A percentile compares a stretch with the other conserved stretches of the same genome.
phyloP scores from a whole-genome alignment of 2,329 filamentous ascomycete genomes.

The Paraconiothyrium sp. region DNA sequence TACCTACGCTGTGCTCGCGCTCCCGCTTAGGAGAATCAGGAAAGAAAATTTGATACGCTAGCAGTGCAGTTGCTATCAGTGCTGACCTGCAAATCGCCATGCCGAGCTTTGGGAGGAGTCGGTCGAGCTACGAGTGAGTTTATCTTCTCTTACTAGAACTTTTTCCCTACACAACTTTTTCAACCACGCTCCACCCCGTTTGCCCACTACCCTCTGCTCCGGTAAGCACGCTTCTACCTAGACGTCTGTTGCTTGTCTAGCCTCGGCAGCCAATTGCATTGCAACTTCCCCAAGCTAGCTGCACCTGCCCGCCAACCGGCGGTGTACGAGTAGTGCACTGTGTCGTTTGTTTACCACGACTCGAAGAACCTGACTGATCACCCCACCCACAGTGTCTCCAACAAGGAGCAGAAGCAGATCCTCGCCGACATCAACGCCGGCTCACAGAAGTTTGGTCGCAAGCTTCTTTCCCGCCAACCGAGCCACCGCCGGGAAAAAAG shows the following conservation, averaged over 20 bases:
- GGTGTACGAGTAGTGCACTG: slow-evolving; percentile 3
- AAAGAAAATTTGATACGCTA: slow-evolving; percentile 36
- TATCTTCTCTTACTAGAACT: slow-evolving; percentile 24
- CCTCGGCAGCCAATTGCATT: slow-evolving; percentile 15
- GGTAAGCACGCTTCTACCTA: slow-evolving; percentile 15
- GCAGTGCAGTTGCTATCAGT: slow-evolving; percentile 27
- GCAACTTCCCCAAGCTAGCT: slow-evolving; percentile 5
- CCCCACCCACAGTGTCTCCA: slow-evolving; percentile 37
- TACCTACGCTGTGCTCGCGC: slow-evolving; percentile 22
- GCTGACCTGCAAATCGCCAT: slow-evolving; percentile 32
- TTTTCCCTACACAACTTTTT: slow-evolving; percentile 20
- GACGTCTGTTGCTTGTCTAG: neutral
- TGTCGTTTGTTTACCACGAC: slow-evolving; percentile 24
- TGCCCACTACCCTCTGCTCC: slow-evolving; percentile 17
- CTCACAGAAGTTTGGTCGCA: slow-evolving; percentile 48
- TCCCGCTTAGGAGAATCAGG: slow-evolving; percentile 33
- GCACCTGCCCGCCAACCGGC: slow-evolving; percentile 11
- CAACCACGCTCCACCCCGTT: slow-evolving; percentile 4
- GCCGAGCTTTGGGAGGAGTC: slow-evolving; percentile 52
- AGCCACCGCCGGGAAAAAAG: slow-evolving; percentile 34
- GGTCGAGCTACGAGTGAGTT: slow-evolving; percentile 53
- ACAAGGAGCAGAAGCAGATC: slow-evolving; percentile 51
- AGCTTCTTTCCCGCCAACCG: slow-evolving; percentile 37
- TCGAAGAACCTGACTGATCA: slow-evolving; percentile 21
- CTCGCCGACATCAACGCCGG: slow-evolving; percentile 51